These are phyloP conservation scores for Artemisia annua DNA, from an alignment of 129 eudicot species.

Conservation along the genomic window DNA sequence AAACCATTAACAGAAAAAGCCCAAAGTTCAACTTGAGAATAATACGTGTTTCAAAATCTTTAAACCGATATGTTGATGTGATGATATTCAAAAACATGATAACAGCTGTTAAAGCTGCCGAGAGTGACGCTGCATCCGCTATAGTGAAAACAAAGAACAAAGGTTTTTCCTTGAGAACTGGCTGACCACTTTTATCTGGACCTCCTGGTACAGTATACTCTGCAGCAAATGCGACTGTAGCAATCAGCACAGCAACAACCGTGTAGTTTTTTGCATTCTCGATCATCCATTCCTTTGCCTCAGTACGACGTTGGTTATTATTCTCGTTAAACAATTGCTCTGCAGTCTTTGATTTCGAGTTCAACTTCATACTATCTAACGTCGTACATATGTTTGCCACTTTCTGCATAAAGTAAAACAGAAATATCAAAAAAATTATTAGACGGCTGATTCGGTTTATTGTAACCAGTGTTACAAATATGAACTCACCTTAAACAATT, in stretches of 20 bases:
- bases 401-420: conserved; percentile 32
- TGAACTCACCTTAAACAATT: conserved; percentile 31
- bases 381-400: conserved; percentile 19
- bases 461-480: neutral
- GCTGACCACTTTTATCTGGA: conserved; percentile 26
- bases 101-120: conserved; percentile 38
- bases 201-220: conserved; percentile 56
- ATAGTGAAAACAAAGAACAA: conserved; percentile 32
- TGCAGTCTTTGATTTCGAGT: conserved; percentile 30
- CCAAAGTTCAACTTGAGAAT: conserved; percentile 28
- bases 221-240: conserved; percentile 55
- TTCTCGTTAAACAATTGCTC: conserved; percentile 20
- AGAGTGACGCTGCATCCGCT: conserved; percentile 36
- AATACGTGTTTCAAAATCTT: conserved; percentile 32
- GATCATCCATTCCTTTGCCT: conserved; percentile 45
- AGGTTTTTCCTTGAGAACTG: conserved; percentile 24
- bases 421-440: neutral
- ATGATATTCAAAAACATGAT: conserved; percentile 39
- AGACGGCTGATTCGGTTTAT: neutral
- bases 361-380: conserved; percentile 18
- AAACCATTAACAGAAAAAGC: neutral
- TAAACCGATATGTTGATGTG: conserved; percentile 35
- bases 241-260: conserved; percentile 43
- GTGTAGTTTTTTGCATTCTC: conserved; percentile 45
- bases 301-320: conserved; percentile 18